Evolutionary conservation across 2,329 filamentous ascomycete genomes (phyloP), one percentile per base, ranked within the genome.

Genomic region (Emericellopsis cladophorae): DNA sequence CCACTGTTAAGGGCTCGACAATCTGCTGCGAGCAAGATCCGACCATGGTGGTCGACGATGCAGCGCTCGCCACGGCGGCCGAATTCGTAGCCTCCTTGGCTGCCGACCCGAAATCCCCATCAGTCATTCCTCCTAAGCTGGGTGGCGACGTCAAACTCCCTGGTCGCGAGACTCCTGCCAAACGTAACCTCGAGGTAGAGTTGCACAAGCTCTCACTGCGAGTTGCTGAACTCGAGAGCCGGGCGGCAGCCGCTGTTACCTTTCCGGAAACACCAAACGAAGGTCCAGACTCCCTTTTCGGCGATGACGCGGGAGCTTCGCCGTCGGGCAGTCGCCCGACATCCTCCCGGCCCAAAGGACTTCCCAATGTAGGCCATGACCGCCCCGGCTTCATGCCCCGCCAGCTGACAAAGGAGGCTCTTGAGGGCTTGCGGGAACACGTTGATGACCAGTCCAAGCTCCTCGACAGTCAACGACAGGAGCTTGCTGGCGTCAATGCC

Each of bases 391-490:
- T 55, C 51, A 47, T 55, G 44, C 49, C 53, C 50, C 54, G 67
- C 62, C 66, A 76, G 53, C 74, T 85, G 53, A 85, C 80, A 51
- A 83, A 88, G 56, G 82, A 90, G 64, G 84, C 90, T 58, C 81
- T 94, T 51, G 80, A 82, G 60, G 84, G 85, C 48, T 72, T 95
- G 49, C 82, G 84, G 53, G 88, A 95, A 53, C 87, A 95, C 62
- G 83, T 96, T 47, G 85, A 93, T 57, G 86, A 89, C 58, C 88
- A 96, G 66, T 89, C 89, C 43, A 88, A 93, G 60, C 79, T 94
- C 56, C 88, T 95, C 52, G 81, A 86, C 60, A 84, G 76, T 52
- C 89, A 95, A 60, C 84, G 84, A 51, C 79, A 88, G 51, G 84
- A 92, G 62, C 83, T 95, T 47, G 81, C 82, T 45, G 82, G 81